These are phyloP conservation scores for Teratosphaeria gauchensis DNA, from an alignment of 2,329 filamentous ascomycete genomes.

Conservation along the genomic window DNA sequence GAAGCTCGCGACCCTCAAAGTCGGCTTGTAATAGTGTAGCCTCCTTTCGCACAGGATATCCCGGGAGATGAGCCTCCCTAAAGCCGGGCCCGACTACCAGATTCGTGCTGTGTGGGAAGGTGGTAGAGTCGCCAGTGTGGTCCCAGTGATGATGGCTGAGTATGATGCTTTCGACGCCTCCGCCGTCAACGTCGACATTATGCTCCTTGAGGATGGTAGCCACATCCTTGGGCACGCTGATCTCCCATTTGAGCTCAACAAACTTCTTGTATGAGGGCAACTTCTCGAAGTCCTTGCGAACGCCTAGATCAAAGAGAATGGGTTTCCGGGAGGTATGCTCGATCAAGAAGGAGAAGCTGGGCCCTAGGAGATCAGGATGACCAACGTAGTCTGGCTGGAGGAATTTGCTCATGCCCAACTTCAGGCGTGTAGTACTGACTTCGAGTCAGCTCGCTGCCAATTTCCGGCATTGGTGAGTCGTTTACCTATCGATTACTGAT, in stretches of 20 bases:
- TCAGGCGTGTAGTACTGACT: conserved; percentile 24
- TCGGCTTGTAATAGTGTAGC: conserved; percentile 32
- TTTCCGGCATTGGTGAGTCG: neutral
- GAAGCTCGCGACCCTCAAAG: conserved; percentile 30
- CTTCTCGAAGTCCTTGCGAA: conserved; percentile 38
- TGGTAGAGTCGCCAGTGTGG: conserved; percentile 28
- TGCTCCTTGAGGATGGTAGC: conserved; percentile 32
- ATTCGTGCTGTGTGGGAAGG: conserved; percentile 33
- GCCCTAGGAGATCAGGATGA: conserved; percentile 27
- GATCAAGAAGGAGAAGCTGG: conserved; percentile 40
- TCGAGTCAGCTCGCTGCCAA: neutral
- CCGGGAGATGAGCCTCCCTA: conserved; percentile 33
- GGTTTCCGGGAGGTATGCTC: conserved; percentile 34
- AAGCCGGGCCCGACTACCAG: conserved; percentile 42
- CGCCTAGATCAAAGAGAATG: conserved; percentile 40
- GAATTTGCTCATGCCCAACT: conserved; percentile 22
- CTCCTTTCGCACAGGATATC: conserved; percentile 34
- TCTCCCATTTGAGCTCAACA: conserved; percentile 22
- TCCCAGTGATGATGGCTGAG: conserved; percentile 26
- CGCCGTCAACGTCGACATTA: conserved; percentile 29
- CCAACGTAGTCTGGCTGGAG: conserved; percentile 33
- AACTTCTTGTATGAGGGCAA: conserved; percentile 27
- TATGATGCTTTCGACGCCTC: conserved; percentile 23
- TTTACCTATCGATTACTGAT: conserved; percentile 27
- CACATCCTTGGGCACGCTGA: conserved; percentile 35